Conservation (phyloP, 2,329 filamentous ascomycete genomes). For the Elsinoe australis region DNA sequence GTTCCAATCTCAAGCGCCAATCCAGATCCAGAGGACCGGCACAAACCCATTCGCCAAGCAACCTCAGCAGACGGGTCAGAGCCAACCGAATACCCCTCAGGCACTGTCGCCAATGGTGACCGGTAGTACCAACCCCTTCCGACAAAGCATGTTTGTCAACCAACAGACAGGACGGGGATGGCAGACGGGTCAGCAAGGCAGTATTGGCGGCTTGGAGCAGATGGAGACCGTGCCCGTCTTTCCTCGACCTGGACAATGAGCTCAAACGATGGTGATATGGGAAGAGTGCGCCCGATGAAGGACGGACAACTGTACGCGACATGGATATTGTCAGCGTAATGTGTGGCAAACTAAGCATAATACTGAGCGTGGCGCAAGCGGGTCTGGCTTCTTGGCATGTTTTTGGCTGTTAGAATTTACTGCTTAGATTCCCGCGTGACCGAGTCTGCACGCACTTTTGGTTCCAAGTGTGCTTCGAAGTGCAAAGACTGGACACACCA, state of each 20-base stretch:
- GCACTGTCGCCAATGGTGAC: conserved; percentile 66
- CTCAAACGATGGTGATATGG: too few relatives aligned
- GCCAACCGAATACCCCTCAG: conserved; percentile 28
- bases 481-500: too few relatives aligned
- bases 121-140: conserved; percentile 88
- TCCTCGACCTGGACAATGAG: conserved; percentile 59
- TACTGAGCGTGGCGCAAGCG: conserved; percentile 11
- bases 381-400: too few relatives aligned
- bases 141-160: conserved; percentile 83
- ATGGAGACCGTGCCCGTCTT: conserved; percentile 77
- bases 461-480: too few relatives aligned
- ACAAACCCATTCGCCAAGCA: conserved; percentile 60
- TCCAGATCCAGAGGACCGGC: conserved; percentile 55
- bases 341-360: conserved; percentile 3
- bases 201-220: conserved; percentile 71
- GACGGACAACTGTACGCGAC: not conserved
- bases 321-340: conserved; percentile 11
- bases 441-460: too few relatives aligned
- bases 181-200: conserved; percentile 67
- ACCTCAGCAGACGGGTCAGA: conserved; percentile 32
- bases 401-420: too few relatives aligned
- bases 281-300: too few relatives aligned
- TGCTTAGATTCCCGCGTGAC: too few relatives aligned
- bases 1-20: conserved; percentile 34
- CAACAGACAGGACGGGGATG: conserved; percentile 81